Evolutionary conservation across 2,329 filamentous ascomycete species (phyloP).

Genomic region (Colletotrichum destructivum): DNA sequence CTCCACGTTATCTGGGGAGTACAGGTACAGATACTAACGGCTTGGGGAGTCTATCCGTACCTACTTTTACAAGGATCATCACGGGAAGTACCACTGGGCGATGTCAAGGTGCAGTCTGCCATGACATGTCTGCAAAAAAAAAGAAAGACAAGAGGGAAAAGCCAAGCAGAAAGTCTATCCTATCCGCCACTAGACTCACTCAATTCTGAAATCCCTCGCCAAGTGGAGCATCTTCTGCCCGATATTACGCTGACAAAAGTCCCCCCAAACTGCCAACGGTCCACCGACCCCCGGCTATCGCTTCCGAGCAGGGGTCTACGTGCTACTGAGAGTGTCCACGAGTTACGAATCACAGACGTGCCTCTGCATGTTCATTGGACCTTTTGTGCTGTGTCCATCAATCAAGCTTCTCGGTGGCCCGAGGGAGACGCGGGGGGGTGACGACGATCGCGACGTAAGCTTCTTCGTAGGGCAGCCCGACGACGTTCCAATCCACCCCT

Average conservation of each 20-base stretch:
- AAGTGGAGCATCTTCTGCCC: conserved; percentile 29
- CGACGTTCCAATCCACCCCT: conserved; percentile 1
- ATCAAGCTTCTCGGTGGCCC: conserved; percentile 30
- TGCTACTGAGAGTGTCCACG: neutral
- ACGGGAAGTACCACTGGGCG: neutral
- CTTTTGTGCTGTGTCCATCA: neutral
- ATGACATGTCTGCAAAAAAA: neutral
- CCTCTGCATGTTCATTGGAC: conserved; percentile 17
- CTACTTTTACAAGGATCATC: neutral
- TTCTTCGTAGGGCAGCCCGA: conserved; percentile 1
- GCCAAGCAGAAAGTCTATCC: neutral
- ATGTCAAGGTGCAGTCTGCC: neutral
- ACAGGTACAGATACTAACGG: too few species aligned
- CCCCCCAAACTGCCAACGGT: neutral
- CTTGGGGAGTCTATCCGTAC: too few species aligned
- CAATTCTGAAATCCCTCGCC: neutral
- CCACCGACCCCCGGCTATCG: conserved; percentile 24
- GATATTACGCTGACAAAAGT: conserved; percentile 41
- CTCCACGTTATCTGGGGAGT: neutral
- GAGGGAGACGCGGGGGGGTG: conserved; percentile 18
- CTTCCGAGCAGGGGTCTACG: conserved; percentile 11
- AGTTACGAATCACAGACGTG: conserved; percentile 35
- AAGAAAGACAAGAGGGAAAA: neutral
- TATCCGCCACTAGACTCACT: neutral
- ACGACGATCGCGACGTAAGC: conserved; percentile 42